Evolutionary conservation across 257 asterid species (phyloP).

Genomic region (Haberlea rhodopensis): DNA sequence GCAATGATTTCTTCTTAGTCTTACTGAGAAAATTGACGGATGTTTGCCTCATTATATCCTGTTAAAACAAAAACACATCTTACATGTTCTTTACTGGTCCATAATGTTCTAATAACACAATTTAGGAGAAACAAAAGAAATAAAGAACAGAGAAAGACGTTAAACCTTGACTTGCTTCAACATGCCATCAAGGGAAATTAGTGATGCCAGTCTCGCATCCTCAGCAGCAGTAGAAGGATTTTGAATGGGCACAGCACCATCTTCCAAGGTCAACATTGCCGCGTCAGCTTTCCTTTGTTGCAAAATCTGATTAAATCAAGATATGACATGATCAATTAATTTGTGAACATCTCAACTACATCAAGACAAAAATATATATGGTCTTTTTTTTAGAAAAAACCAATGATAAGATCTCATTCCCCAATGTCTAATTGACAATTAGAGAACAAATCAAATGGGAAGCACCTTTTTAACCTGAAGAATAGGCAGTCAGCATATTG

Average conservation of each 20-base stretch:
- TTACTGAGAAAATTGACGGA: constrained; percentile 59
- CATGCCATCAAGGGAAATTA: constrained; percentile 84
- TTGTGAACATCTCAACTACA: background rate
- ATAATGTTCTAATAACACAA: constrained; percentile 22
- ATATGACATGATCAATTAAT: background rate
- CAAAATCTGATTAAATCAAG: constrained; percentile 55
- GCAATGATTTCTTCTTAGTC: constrained; percentile 79
- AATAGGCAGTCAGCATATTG: background rate
- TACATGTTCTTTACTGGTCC: constrained; percentile 16
- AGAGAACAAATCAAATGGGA: background rate
- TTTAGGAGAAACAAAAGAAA: constrained; percentile 13
- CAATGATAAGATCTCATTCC: background rate
- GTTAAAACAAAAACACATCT: constrained; percentile 26
- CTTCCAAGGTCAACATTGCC: constrained; percentile 66
- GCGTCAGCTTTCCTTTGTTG: constrained; percentile 84
- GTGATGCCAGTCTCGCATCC: constrained; percentile 94
- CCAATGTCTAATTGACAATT: too few species aligned
- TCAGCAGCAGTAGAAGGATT: constrained; percentile 95
- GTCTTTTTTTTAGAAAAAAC: too few species aligned
- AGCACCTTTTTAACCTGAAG: background rate
- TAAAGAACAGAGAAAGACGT: constrained; percentile 26
- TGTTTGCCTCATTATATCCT: constrained; percentile 79
- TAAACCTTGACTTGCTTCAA: constrained; percentile 85
- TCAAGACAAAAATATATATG: too few species aligned
- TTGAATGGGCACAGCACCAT: constrained; percentile 67